Base-by-base conservation (phyloP, 1,139 yeast genomes). In the Candida tunisiensis region DNA sequence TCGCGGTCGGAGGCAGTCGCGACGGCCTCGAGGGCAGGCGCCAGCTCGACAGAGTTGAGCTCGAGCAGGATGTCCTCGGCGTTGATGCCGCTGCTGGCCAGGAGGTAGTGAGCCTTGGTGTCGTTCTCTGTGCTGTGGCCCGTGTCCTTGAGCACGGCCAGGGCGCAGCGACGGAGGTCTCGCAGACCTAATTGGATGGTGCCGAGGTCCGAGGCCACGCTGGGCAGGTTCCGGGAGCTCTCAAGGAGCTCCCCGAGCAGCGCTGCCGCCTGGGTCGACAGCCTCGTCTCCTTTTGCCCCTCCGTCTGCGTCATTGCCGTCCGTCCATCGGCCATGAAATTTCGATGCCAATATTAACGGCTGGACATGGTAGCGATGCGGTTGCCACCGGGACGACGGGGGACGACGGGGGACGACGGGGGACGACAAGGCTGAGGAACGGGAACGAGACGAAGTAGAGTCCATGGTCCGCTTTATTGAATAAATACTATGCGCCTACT, bases 11-110 rank as follows among this genome's bases (percentile, higher is more conserved):
- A 32, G 3, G 37, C 23, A 19, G 34, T 28, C 14, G 38, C 28
- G 4, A 42, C 31, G 9, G 50, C 45, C 16, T 42, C 45, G 1
- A 46, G 36, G 10, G 31, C 31, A 25, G 38, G 45, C 20, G 37
- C 40, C 21, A 21, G 23, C 1, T 31, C 28, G 17, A 52, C 44
- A 16, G 50, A 36, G 21, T 47, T 47, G 15, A 58, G 43, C 25
- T 79, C 85, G 25, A 62, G 60, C 38, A 78, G 85, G 26, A 88
- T 74, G 31, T 82, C 92, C 42, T 82, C 94, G 24, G 92, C 79
- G 31, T 82, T 74, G 30, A 85, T 64, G 0, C 94, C 95, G 44
- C 91, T 77, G 1, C 91, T 79, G 2, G 95, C 94, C 30, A 88
- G 60, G 25, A 85, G 56, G 47, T 85, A 85, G 43, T 83, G 95